Evolutionary conservation across 1,284 basidiomycete genomes (phyloP).

Genomic region (Sanghuangporus baumii): DNA sequence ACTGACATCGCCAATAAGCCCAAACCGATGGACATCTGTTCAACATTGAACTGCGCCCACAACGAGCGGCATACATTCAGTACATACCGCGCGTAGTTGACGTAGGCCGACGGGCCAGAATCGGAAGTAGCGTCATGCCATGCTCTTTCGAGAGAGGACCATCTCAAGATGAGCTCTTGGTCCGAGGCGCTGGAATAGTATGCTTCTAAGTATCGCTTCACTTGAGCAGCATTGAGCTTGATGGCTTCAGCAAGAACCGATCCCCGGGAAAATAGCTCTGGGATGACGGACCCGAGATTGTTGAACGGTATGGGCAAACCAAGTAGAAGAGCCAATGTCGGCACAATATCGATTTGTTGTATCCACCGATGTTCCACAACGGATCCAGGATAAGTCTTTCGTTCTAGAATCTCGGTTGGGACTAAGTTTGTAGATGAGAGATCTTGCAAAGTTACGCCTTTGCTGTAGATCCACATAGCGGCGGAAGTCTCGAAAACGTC

Average conservation of each 20-base stretch:
- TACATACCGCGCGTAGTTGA: slow-evolving; percentile 58
- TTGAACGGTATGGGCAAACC: slow-evolving; percentile 95
- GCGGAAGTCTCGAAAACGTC: slow-evolving; percentile 81
- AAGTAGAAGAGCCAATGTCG: slow-evolving; percentile 85
- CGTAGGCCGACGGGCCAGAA: slow-evolving; percentile 26
- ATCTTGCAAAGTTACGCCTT: slow-evolving; percentile 42
- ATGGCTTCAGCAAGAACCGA: slow-evolving; percentile 53
- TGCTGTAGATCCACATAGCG: slow-evolving; percentile 91
- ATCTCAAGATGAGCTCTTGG: slow-evolving; percentile 62
- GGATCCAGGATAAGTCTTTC: slow-evolving; percentile 59
- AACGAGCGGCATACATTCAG: slow-evolving; percentile 73
- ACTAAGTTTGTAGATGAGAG: slow-evolving; percentile 27
- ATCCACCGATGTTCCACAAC: slow-evolving; percentile 56
- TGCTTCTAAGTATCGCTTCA: slow-evolving; percentile 70
- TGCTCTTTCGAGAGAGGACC: slow-evolving; percentile 43
- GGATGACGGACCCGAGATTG: slow-evolving; percentile 88
- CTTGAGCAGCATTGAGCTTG: slow-evolving; percentile 71
- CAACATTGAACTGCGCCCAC: slow-evolving; percentile 92
- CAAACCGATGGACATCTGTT: slow-evolving; percentile 70
- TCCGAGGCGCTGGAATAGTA: slow-evolving; percentile 72
- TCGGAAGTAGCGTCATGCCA: slow-evolving; percentile 38
- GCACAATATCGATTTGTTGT: slow-evolving; percentile 93
- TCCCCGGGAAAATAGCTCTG: slow-evolving; percentile 70
- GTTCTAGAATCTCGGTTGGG: slow-evolving; percentile 45
- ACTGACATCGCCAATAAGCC: slow-evolving; percentile 43